Evolutionary conservation across 2,329 filamentous ascomycete genomes (phyloP).

Genomic region (Ascochyta fabae): DNA sequence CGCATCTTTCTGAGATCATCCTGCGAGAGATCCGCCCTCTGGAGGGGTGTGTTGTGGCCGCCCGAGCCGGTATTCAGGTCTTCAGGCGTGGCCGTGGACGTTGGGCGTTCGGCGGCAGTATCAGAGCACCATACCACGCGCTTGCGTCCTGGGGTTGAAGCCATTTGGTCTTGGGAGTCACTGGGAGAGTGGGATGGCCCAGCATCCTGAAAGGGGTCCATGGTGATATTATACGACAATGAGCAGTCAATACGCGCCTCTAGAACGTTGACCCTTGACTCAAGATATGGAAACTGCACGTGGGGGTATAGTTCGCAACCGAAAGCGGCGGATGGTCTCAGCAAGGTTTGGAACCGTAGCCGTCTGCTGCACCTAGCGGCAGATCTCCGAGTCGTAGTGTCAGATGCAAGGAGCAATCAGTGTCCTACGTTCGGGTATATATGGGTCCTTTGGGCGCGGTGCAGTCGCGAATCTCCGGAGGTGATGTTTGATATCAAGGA

Average conservation of each 20-base stretch:
- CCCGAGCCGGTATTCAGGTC: conserved; percentile 34
- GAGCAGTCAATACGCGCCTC: conserved; percentile 16
- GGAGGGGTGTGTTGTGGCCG: conserved; percentile 38
- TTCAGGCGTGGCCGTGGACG: conserved; percentile 29
- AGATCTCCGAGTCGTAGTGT: conserved; percentile 24
- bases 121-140: conserved; percentile 45
- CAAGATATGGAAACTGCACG: conserved; percentile 22
- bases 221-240: conserved; percentile 30
- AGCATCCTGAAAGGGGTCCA: conserved; percentile 35
- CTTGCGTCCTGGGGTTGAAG: conserved; percentile 38
- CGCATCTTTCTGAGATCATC: conserved; percentile 43
- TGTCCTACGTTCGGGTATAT: conserved; percentile 26
- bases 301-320: conserved; percentile 21
- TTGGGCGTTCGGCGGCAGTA: conserved; percentile 17
- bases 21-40: conserved; percentile 42
- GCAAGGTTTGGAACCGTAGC: conserved; percentile 19
- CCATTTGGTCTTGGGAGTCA: conserved; percentile 36
- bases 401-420: conserved; percentile 24
- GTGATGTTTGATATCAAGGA: neutral
- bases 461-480: conserved; percentile 9
- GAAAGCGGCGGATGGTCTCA: conserved; percentile 21
- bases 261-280: conserved; percentile 25
- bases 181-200: conserved; percentile 24
- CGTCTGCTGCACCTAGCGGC: conserved; percentile 25
- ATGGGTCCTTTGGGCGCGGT: conserved; percentile 23